A percentile compares a stretch with the other conserved stretches of the same genome.
These are phyloP conservation scores for Vitellaria paradoxa DNA, from an alignment of 179 eudicot genomes.

Conservation along the genomic window DNA sequence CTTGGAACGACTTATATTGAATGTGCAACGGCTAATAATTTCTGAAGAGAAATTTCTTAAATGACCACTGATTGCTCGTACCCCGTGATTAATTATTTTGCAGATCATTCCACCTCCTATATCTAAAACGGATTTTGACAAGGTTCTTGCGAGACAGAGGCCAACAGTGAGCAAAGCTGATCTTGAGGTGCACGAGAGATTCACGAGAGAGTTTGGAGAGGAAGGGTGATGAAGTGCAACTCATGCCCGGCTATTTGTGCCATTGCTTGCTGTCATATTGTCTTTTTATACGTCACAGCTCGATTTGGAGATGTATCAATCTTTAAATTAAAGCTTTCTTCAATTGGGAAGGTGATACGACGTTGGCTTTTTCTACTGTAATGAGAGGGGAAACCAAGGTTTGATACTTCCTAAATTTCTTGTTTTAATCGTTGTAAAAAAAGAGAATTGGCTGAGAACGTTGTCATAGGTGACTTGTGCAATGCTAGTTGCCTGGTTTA, in stretches of 20 bases:
- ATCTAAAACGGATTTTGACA: slow-evolving; percentile 75
- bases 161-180: slow-evolving; percentile 96
- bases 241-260: slow-evolving; percentile 3
- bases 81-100: slow-evolving; percentile 1
- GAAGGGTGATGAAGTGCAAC: slow-evolving; percentile 56
- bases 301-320: slow-evolving; percentile 17
- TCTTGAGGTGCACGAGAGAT: slow-evolving; percentile 92
- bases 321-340: slow-evolving; percentile 9
- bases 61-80: no score
- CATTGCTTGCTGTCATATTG: slow-evolving; percentile 13
- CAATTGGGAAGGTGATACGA: slow-evolving; percentile 12
- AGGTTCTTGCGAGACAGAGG: slow-evolving; percentile 88
- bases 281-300: slow-evolving; percentile 25
- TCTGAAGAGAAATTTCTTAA: no score
- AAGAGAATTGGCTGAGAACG: slow-evolving; percentile 2
- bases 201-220: slow-evolving; percentile 94
- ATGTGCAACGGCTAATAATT: no score
- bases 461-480: background rate
- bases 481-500: background rate
- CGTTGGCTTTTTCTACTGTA: slow-evolving; percentile 19
- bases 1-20: background rate
- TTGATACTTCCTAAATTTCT: slow-evolving; percentile 2
- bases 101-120: slow-evolving; percentile 96
- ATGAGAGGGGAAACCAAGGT: background rate
- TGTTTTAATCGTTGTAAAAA: slow-evolving; percentile 15